Percentiles rank a stretch among this genome's conserved stretches.
These are phyloP conservation scores for Pseudogymnoascus sp. DNA, from an alignment of 2,329 filamentous ascomycete species.

Conservation along the genomic window DNA sequence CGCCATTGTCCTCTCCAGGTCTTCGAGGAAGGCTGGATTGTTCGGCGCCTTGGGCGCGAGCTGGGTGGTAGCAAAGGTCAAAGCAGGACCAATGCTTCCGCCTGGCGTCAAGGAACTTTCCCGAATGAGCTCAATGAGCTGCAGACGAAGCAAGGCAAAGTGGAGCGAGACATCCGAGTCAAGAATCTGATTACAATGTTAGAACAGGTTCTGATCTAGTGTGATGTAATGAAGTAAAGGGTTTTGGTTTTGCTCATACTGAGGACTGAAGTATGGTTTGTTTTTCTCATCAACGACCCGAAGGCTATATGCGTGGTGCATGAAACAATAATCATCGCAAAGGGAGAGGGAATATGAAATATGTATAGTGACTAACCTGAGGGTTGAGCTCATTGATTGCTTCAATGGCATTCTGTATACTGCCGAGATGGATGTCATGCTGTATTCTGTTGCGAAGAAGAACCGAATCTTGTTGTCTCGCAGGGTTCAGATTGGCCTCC, in stretches of 20 bases:
- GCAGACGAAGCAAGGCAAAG: slow-evolving; percentile 80
- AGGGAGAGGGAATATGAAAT: slow-evolving; percentile 15
- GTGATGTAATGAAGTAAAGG: slow-evolving; percentile 13
- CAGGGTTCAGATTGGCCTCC: slow-evolving; percentile 78
- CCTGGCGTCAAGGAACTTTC: slow-evolving; percentile 55
- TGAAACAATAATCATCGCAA: slow-evolving; percentile 98
- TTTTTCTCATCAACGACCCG: slow-evolving; percentile 83
- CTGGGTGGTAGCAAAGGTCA: slow-evolving; percentile 81
- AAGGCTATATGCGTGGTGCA: slow-evolving; percentile 99
- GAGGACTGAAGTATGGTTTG: slow-evolving; percentile 68
- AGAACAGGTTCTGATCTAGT: slow-evolving; percentile 14
- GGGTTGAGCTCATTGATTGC: slow-evolving; percentile 83
- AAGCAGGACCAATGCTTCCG: slow-evolving; percentile 59
- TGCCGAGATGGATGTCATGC: slow-evolving; percentile 73
- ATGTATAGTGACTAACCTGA: slow-evolving; percentile 56
- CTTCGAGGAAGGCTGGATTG: slow-evolving; percentile 71
- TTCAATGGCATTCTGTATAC: slow-evolving; percentile 78
- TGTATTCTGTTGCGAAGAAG: slow-evolving; percentile 73
- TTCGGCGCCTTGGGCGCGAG: slow-evolving; percentile 79
- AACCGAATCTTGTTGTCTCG: slow-evolving; percentile 65
- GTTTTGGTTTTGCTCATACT: slow-evolving; percentile 57
- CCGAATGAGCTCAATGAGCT: slow-evolving; percentile 89
- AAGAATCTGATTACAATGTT: slow-evolving; percentile 55
- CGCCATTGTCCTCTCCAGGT: slow-evolving; percentile 87
- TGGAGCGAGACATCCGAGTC: slow-evolving; percentile 76